phyloP scores from a whole-genome alignment of 805 yeast genomes.

The Komagataella ulmi region DNA sequence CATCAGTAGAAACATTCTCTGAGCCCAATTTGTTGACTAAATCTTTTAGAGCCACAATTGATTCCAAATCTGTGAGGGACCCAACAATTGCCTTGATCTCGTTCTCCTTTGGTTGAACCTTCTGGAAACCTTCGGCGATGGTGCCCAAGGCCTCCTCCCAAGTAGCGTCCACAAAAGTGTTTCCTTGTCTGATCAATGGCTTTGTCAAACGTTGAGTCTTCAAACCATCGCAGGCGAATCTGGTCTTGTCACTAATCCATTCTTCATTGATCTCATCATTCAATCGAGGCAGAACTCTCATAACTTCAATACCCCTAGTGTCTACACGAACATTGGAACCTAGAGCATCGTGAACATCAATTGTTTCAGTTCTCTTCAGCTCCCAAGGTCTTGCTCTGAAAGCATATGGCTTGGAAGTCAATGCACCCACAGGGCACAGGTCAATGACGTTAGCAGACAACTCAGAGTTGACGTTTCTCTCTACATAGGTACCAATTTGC shows the following conservation, averaged over 20 bases:
- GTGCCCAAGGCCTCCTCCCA: constrained; percentile 79
- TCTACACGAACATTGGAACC: constrained; percentile 80
- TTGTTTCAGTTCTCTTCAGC: constrained; percentile 74
- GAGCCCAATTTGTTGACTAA: constrained; percentile 65
- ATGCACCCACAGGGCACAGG: constrained; percentile 86
- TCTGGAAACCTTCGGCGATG: constrained; percentile 47
- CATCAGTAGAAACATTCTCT: constrained; percentile 69
- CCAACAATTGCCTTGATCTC: constrained; percentile 78
- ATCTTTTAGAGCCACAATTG: constrained; percentile 73
- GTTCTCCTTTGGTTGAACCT: constrained; percentile 44
- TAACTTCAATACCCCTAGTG: constrained; percentile 75
- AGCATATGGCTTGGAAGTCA: constrained; percentile 85
- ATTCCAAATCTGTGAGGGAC: constrained; percentile 71
- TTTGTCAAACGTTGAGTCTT: constrained; percentile 76
- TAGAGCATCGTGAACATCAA: constrained; percentile 73
- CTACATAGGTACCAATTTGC: constrained; percentile 85
- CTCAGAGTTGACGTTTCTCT: constrained; percentile 74
- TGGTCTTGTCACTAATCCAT: constrained; percentile 82
- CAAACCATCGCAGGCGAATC: constrained; percentile 78
- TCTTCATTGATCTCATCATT: constrained; percentile 84
- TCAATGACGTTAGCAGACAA: constrained; percentile 80
- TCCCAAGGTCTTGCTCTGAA: constrained; percentile 92
- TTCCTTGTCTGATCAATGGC: constrained; percentile 63
- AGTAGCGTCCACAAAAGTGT: constrained; percentile 57
- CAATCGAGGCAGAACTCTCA: constrained; percentile 76